These are phyloP conservation scores for Aphanocladium album DNA, from an alignment of 2,329 filamentous ascomycete genomes.

Conservation along the genomic window DNA sequence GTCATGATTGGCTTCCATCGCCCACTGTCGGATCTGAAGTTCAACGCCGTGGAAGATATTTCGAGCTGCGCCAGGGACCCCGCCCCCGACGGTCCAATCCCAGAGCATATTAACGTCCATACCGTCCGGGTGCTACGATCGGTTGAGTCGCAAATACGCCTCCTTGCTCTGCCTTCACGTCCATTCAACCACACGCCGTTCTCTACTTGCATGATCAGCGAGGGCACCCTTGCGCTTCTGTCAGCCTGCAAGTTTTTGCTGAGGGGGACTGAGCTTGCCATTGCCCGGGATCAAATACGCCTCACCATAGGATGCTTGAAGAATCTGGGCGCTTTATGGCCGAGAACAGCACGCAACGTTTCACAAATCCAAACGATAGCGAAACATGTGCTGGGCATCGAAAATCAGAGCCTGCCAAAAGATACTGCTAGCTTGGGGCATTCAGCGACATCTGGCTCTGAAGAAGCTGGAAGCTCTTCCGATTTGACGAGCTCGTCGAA, in stretches of 20 bases:
- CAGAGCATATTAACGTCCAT: slow-evolving; percentile 30
- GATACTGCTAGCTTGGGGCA: not conserved
- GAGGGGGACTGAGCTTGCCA: slow-evolving; percentile 25
- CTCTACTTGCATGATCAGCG: slow-evolving; percentile 35
- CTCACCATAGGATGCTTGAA: slow-evolving; percentile 37
- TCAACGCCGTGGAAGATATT: slow-evolving; percentile 32
- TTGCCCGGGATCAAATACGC: slow-evolving; percentile 37
- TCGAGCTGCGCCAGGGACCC: slow-evolving; percentile 31
- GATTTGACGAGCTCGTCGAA: not conserved
- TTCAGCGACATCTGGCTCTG: not conserved
- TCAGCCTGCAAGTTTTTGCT: slow-evolving; percentile 34
- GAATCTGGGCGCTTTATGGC: slow-evolving; percentile 32
- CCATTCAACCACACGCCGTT: slow-evolving; percentile 35
- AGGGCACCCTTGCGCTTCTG: slow-evolving; percentile 30
- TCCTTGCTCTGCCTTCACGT: slow-evolving; percentile 30
- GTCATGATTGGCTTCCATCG: slow-evolving; percentile 32
- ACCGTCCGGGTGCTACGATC: slow-evolving; percentile 34
- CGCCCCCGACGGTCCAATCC: slow-evolving; percentile 13
- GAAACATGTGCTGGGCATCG: slow-evolving; percentile 22
- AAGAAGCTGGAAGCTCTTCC: not conserved
- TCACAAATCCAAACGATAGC: slow-evolving; percentile 36
- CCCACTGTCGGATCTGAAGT: slow-evolving; percentile 34
- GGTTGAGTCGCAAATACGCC: slow-evolving; percentile 33
- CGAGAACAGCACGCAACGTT: slow-evolving; percentile 30
- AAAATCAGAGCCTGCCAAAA: not conserved